phyloP scores from a whole-genome alignment of 345 rosid genomes.

The Mallotus nudiflorus region DNA sequence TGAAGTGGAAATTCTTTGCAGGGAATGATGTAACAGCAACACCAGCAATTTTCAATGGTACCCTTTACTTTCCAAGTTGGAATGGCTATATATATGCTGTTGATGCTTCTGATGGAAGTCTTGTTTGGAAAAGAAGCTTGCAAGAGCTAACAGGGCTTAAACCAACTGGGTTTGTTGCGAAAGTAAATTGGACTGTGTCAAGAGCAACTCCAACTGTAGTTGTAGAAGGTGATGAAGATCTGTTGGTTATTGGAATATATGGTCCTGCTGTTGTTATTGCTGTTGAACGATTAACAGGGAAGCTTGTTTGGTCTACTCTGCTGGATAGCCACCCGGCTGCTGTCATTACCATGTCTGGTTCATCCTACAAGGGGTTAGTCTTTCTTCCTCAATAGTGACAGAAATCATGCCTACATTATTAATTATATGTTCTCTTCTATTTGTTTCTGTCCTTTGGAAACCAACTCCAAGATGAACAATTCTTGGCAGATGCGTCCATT shows the following conservation, averaged over 20 bases:
- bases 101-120: slow-evolving; percentile 25
- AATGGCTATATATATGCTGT: slow-evolving; percentile 32
- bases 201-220: slow-evolving; percentile 36
- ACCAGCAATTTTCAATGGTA: slow-evolving; percentile 27
- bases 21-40: slow-evolving; percentile 30
- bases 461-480: no score
- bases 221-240: no score
- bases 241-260: slow-evolving; percentile 26
- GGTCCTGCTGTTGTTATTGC: slow-evolving; percentile 34
- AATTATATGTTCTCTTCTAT: no score
- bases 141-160: slow-evolving; percentile 16
- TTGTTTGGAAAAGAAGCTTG: slow-evolving; percentile 26
- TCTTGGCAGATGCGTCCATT: no score
- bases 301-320: slow-evolving; percentile 27
- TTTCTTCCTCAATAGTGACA: no score
- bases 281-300: slow-evolving; percentile 21
- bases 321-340: slow-evolving; percentile 21
- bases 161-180: neutral
- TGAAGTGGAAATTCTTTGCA: slow-evolving; percentile 33
- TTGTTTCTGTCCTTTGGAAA: no score
- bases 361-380: slow-evolving; percentile 28
- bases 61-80: slow-evolving; percentile 40
- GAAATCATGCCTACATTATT: no score
- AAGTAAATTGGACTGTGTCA: slow-evolving; percentile 15
- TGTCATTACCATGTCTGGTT: slow-evolving; percentile 36